Conservation (phyloP, 1,284 basidiomycete genomes). For the Pseudomicrostroma phylloplanum region DNA sequence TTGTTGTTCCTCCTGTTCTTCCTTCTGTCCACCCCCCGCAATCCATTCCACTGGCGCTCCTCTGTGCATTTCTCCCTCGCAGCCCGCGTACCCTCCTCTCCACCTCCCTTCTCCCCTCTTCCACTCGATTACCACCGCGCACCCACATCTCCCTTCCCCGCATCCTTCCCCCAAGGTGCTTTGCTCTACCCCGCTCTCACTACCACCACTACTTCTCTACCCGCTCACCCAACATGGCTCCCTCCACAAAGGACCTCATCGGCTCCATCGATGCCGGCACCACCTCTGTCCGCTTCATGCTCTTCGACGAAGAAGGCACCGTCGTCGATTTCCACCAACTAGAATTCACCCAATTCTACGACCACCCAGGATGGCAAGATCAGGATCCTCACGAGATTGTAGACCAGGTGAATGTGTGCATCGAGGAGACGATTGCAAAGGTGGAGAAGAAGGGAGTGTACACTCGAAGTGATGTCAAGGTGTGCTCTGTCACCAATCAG, state of each 20-base stretch:
- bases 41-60: too few relatives aligned
- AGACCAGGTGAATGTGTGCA: conserved; percentile 69
- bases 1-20: too few relatives aligned
- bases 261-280: conserved; percentile 24
- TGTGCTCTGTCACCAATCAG: conserved; percentile 95
- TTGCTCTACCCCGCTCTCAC: too few relatives aligned
- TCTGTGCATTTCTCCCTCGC: too few relatives aligned
- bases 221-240: neutral
- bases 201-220: neutral
- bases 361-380: conserved; percentile 72
- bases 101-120: too few relatives aligned
- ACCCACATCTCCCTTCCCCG: too few relatives aligned
- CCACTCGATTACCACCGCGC: too few relatives aligned
- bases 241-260: conserved; percentile 10
- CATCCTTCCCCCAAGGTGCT: too few relatives aligned
- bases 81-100: too few relatives aligned
- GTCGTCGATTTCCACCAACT: conserved; percentile 80
- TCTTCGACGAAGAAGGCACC: conserved; percentile 82
- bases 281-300: conserved; percentile 87
- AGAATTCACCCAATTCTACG: conserved; percentile 46
- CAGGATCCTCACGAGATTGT: conserved; percentile 84
- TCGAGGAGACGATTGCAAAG: conserved; percentile 65
- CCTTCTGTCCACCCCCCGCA: too few relatives aligned
- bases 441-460: conserved; percentile 67
- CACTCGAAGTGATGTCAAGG: conserved; percentile 73